These are phyloP conservation scores for Xylaria sp. DNA, from an alignment of 2,329 filamentous ascomycete species.

Conservation along the genomic window DNA sequence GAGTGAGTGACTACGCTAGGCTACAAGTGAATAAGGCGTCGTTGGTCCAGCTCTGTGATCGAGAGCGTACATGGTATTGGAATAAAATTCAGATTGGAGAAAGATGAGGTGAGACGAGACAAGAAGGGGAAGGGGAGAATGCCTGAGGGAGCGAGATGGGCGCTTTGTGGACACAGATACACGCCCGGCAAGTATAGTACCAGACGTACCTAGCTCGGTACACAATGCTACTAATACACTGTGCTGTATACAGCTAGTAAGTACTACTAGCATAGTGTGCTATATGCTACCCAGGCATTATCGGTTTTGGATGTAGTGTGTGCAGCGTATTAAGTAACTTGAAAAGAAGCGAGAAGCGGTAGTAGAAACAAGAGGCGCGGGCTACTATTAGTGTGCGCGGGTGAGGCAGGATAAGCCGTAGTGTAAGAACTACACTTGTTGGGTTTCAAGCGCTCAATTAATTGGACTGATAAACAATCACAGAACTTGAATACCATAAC, in stretches of 20 bases:
- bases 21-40: conserved; percentile 10
- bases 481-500: background rate
- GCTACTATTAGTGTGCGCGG: conserved; percentile 1
- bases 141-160: conserved; percentile 27
- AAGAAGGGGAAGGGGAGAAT: conserved; percentile 21
- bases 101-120: conserved; percentile 38
- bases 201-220: background rate
- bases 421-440: conserved; percentile 11
- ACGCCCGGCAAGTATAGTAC: background rate
- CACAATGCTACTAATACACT: background rate
- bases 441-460: conserved; percentile 7
- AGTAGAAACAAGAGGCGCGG: conserved; percentile 10
- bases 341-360: background rate
- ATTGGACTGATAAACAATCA: conserved; percentile 23
- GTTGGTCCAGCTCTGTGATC: conserved; percentile 34
- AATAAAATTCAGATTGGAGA: conserved; percentile 28
- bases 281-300: no score
- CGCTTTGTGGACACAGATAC: conserved; percentile 4
- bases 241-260: background rate
- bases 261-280: no score
- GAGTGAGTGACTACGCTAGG: background rate
- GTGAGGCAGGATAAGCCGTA: background rate
- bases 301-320: background rate
- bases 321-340: background rate
- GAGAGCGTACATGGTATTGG: conserved; percentile 23